Conservation (phyloP, 495 filamentous ascomycete genomes). For the Aspergillus kassunensis region DNA sequence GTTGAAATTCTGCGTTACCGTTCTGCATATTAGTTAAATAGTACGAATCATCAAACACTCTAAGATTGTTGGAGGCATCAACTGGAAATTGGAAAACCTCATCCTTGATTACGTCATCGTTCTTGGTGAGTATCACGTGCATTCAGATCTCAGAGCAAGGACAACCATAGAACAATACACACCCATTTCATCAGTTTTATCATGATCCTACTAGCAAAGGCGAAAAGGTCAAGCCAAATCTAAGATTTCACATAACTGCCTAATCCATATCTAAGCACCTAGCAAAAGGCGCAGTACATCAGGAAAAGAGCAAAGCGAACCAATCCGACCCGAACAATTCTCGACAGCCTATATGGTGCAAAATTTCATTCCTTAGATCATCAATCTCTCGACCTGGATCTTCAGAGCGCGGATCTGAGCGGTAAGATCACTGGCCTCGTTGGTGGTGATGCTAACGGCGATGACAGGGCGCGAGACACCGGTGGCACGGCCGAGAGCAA, state of each 20-base stretch:
- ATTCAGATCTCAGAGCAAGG: no score
- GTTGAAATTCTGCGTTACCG: no score
- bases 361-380: conserved; percentile 63
- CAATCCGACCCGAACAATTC: neutral
- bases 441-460: conserved; percentile 80
- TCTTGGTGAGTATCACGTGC: no score
- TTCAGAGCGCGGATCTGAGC: conserved; percentile 80
- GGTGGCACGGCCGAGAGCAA: conserved; percentile 66
- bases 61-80: no score
- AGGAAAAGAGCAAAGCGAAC: neutral
- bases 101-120: no score
- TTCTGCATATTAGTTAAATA: no score
- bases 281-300: neutral
- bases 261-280: neutral
- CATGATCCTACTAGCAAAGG: no score
- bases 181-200: no score
- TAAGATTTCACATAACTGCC: neutral
- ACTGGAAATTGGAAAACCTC: no score
- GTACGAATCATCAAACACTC: no score
- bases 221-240: neutral
- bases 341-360: no score
- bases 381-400: conserved; percentile 93
- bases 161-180: no score
- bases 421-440: conserved; percentile 86
- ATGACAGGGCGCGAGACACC: conserved; percentile 88